These are phyloP conservation scores for Fraxinus floribunda DNA, from an alignment of 305 asterid species.

Conservation along the genomic window DNA sequence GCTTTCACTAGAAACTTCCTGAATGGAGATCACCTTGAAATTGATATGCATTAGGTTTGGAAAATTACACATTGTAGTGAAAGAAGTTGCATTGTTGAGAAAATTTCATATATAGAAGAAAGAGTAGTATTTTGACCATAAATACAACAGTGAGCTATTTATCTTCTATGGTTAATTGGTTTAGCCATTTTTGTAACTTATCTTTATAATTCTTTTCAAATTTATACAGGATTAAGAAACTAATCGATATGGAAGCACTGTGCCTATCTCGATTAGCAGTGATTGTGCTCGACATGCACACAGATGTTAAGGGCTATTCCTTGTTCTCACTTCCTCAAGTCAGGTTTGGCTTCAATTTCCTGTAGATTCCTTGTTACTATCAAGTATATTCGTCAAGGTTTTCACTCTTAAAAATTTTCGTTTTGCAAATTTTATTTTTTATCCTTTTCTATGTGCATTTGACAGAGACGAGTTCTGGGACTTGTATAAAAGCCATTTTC, in stretches of 20 bases:
- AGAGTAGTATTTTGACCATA: background rate
- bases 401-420: background rate
- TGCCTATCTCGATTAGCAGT: constrained; percentile 73
- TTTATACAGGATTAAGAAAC: constrained; percentile 70
- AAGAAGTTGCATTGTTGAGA: background rate
- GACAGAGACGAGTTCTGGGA: constrained; percentile 95
- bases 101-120: background rate
- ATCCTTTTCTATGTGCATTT: constrained; percentile 7
- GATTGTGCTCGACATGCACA: constrained; percentile 77
- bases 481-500: constrained; percentile 63
- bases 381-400: background rate
- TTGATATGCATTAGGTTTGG: background rate
- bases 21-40: background rate
- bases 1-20: background rate
- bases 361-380: constrained; percentile 9
- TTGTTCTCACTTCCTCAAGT: constrained; percentile 87
- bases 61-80: background rate
- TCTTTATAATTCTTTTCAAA: constrained; percentile 3
- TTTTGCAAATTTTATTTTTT: background rate
- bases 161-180: background rate
- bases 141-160: background rate
- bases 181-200: background rate
- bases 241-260: constrained; percentile 77
- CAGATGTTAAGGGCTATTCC: constrained; percentile 89
- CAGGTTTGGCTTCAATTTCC: constrained; percentile 49